Evolutionary conservation across 2,329 filamentous ascomycete genomes (phyloP).

Genomic region (Calonectria montana): DNA sequence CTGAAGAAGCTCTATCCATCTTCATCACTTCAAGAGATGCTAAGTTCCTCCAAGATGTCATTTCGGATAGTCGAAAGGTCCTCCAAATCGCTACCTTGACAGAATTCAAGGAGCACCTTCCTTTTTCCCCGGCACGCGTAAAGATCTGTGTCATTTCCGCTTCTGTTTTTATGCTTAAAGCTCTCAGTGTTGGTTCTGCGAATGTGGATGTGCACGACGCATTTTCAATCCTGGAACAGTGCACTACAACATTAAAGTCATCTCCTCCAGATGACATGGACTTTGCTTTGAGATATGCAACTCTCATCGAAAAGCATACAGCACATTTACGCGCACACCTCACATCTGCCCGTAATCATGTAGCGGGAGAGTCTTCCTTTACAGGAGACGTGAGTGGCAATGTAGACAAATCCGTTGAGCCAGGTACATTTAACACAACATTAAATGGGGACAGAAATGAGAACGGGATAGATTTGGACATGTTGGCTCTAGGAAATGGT

Average conservation of each 20-base stretch:
- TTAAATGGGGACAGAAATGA: not conserved
- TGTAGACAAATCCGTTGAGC: not conserved
- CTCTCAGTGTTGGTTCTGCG: not conserved
- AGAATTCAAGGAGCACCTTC: not conserved
- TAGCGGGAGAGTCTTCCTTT: not conserved
- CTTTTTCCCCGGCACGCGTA: not conserved
- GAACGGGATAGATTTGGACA: not conserved
- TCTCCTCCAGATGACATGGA: not conserved
- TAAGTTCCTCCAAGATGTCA: not conserved
- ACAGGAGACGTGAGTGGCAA: not conserved
- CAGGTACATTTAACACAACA: not conserved
- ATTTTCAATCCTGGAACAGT: not conserved
- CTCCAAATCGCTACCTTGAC: not conserved
- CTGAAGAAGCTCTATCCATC: not conserved
- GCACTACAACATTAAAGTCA: not conserved
- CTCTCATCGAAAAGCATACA: not conserved
- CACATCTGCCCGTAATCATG: not conserved
- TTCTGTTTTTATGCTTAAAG: not conserved
- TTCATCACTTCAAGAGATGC: not conserved
- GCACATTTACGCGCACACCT: not conserved
- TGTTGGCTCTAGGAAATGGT: not conserved
- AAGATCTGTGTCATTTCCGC: conserved; percentile 1
- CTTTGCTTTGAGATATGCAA: not conserved
- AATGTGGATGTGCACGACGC: not conserved
- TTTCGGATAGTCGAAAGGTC: not conserved